A percentile compares a stretch with the other conserved stretches of the same genome.
These are phyloP conservation scores for Apophysomyces trapeziformis DNA, from an alignment of 371 early-diverging fungal species.

Conservation along the genomic window DNA sequence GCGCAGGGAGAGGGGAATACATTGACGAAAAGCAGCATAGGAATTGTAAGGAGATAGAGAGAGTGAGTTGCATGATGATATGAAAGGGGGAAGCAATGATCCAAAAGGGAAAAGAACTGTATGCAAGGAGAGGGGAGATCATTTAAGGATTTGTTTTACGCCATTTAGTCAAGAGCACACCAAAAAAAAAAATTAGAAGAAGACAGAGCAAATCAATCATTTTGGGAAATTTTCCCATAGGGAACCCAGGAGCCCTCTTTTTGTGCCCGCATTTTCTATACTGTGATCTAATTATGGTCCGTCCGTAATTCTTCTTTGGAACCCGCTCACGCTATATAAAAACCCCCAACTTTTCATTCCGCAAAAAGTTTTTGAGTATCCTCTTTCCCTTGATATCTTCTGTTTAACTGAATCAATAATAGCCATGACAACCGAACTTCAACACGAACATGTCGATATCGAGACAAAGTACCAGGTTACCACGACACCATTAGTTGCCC, in stretches of 20 bases:
- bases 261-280: conserved; percentile 2
- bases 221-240: conserved; percentile 10
- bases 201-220: neutral
- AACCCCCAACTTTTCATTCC: neutral
- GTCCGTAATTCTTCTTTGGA: neutral
- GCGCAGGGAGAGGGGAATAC: neutral
- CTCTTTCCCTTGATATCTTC: neutral
- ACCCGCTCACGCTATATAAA: conserved; percentile 4
- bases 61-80: neutral
- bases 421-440: conserved; percentile 4
- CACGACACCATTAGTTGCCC: conserved; percentile 18
- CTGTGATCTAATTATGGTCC: conserved; percentile 5
- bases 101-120: neutral
- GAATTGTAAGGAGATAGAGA: neutral
- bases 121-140: neutral
- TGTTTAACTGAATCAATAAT: neutral
- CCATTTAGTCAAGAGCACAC: neutral
- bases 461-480: conserved; percentile 15
- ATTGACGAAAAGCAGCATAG: neutral
- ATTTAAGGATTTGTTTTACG: conserved; percentile 1
- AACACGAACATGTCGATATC: conserved; percentile 10
- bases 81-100: neutral
- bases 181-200: neutral
- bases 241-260: neutral
- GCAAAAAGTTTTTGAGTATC: neutral